These are phyloP conservation scores for Akebia trifoliata DNA, from an alignment of 164 flowering plant genomes.

Conservation along the genomic window DNA sequence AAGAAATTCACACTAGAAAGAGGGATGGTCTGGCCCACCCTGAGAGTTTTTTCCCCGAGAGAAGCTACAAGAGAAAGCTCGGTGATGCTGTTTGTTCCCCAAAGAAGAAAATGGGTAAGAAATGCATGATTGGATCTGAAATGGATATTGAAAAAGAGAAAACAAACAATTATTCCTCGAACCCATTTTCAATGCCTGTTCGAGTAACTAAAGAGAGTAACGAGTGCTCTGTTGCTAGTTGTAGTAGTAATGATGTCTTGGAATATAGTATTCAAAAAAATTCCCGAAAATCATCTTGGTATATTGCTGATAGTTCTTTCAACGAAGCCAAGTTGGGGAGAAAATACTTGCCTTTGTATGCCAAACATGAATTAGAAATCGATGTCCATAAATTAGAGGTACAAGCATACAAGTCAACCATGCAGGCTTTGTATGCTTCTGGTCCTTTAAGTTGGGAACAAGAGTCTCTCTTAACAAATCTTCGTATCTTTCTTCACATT, in stretches of 20 bases:
- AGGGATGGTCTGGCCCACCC: slow-evolving; percentile 3
- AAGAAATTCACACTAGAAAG: not conserved
- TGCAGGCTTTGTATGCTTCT: slow-evolving; percentile 43
- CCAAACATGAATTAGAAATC: slow-evolving; percentile 15
- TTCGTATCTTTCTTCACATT: slow-evolving; percentile 42
- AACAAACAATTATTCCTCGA: not conserved
- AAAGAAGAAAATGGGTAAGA: slow-evolving; percentile 17
- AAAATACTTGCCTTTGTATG: slow-evolving; percentile 2
- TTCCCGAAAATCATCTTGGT: slow-evolving; percentile 7
- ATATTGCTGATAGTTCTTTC: slow-evolving; percentile 7
- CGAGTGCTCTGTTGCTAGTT: slow-evolving; percentile 36
- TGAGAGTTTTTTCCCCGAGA: not conserved
- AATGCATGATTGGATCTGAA: slow-evolving; percentile 10
- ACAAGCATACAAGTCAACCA: slow-evolving; percentile 36
- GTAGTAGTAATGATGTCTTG: slow-evolving; percentile 24
- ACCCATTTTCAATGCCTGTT: slow-evolving; percentile 2
- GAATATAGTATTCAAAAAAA: slow-evolving; percentile 6
- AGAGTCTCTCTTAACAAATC: slow-evolving; percentile 47
- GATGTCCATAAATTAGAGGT: slow-evolving; percentile 40
- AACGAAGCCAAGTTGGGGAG: slow-evolving; percentile 32
- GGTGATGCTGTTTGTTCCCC: slow-evolving; percentile 15
- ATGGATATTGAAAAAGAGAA: slow-evolving; percentile 9
- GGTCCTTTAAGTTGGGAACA: slow-evolving; percentile 65
- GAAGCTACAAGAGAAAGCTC: slow-evolving; percentile 12
- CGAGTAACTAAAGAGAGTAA: slow-evolving; percentile 18